These are phyloP conservation scores for Sphaerulina musiva DNA, from an alignment of 2,329 filamentous ascomycete species.

Conservation along the genomic window DNA sequence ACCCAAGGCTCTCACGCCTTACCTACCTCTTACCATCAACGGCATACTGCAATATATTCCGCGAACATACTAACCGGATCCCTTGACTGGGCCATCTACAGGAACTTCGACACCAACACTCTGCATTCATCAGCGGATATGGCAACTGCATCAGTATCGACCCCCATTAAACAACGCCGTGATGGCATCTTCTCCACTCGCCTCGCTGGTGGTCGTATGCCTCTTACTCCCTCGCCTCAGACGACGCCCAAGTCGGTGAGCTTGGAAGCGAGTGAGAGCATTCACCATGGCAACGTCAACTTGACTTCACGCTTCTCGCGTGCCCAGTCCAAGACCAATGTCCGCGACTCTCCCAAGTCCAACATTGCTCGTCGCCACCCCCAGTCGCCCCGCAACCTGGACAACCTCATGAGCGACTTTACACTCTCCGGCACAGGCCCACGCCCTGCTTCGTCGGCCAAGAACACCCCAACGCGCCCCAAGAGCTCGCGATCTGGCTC, in stretches of 20 bases:
- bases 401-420: constrained; percentile 90
- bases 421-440: constrained; percentile 76
- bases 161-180: constrained; percentile 82
- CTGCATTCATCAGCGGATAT: constrained; percentile 48
- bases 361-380: constrained; percentile 71
- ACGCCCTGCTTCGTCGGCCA: constrained; percentile 35
- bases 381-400: constrained; percentile 73
- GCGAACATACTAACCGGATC: constrained; percentile 35
- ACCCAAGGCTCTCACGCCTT: constrained; percentile 25
- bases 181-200: constrained; percentile 85
- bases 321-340: constrained; percentile 57
- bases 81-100: constrained; percentile 35
- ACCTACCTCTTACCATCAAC: constrained; percentile 22
- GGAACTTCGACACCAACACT: constrained; percentile 21
- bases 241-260: constrained; percentile 55
- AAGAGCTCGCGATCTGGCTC: constrained; percentile 39
- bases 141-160: constrained; percentile 77
- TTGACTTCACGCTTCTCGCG: constrained; percentile 72
- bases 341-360: constrained; percentile 88
- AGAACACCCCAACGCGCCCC: constrained; percentile 41
- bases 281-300: constrained; percentile 66
- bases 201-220: constrained; percentile 90
- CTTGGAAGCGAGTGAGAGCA: constrained; percentile 57
- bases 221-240: constrained; percentile 84
- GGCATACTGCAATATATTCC: constrained; percentile 35